phyloP scores from a whole-genome alignment of 75 land plant species.

The Sequoiadendron giganteum region DNA sequence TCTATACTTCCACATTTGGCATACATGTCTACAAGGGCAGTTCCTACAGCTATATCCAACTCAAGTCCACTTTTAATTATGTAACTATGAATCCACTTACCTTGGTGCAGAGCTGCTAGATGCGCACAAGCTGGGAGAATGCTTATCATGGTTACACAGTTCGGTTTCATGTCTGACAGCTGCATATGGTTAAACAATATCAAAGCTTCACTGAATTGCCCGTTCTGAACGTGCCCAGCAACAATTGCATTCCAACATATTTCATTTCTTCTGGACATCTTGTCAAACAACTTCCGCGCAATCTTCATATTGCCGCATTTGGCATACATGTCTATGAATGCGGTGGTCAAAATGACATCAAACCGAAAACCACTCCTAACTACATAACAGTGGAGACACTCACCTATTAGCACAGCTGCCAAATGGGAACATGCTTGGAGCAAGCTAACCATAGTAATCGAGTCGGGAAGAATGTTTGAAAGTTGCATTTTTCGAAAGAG shows the following conservation, averaged over 20 bases:
- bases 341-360: conserved; percentile 11
- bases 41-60: neutral
- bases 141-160: neutral
- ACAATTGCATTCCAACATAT: conserved; percentile 15
- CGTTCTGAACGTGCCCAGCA: conserved; percentile 17
- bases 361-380: conserved; percentile 9
- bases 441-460: neutral
- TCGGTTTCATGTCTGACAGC: neutral
- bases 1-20: conserved; percentile 19
- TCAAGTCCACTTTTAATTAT: conserved; percentile 15
- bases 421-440: conserved; percentile 15
- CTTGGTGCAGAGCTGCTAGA: neutral
- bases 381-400: conserved; percentile 13
- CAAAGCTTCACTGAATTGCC: conserved; percentile 10
- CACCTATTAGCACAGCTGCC: conserved; percentile 8
- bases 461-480: neutral
- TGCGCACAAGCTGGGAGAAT: conserved; percentile 14
- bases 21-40: conserved; percentile 18
- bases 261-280: conserved; percentile 8
- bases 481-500: conserved; percentile 7
- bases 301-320: conserved; percentile 20
- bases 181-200: conserved; percentile 6
- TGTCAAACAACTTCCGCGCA: conserved; percentile 16
- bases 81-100: conserved; percentile 14
- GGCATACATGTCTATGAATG: conserved; percentile 19